These are phyloP conservation scores for Yamadazyma triangularis DNA, from an alignment of 1,139 yeast species.

Conservation along the genomic window DNA sequence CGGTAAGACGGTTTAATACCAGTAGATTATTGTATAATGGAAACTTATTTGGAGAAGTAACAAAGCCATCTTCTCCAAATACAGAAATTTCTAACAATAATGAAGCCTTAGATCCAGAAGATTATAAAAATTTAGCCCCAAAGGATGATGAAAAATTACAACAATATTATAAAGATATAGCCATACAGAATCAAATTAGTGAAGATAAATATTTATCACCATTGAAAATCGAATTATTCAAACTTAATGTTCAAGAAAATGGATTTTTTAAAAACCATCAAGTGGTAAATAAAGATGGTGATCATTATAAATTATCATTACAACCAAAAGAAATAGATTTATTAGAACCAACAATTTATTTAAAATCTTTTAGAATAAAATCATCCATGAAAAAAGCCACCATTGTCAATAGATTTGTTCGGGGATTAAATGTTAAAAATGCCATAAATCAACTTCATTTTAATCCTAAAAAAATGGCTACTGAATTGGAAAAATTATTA, in stretches of 20 bases:
- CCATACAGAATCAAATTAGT: conserved; percentile 22
- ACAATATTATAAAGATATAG: conserved; percentile 28
- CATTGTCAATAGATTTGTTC: conserved; percentile 68
- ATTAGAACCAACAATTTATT: conserved; percentile 79
- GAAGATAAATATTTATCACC: conserved; percentile 54
- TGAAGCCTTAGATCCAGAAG: conserved; percentile 10
- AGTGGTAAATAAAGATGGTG: conserved; percentile 44
- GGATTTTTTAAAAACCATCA: conserved; percentile 76
- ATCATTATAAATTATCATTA: conserved; percentile 52
- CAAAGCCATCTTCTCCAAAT: conserved; percentile 10
- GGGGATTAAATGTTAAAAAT: conserved; percentile 63
- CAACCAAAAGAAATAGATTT: conserved; percentile 65
- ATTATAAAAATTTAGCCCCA: conserved; percentile 17
- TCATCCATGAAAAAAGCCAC: conserved; percentile 88
- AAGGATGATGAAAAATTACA: conserved; percentile 33
- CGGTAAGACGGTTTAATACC: conserved; percentile 10
- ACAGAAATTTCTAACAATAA: conserved; percentile 4
- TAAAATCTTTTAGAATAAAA: conserved; percentile 75
- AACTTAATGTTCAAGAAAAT: conserved; percentile 53
- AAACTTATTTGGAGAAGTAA: conserved; percentile 26
- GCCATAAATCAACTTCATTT: conserved; percentile 95
- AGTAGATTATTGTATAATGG: conserved; percentile 8
- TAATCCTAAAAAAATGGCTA: conserved; percentile 72
- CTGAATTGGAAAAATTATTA: conserved; percentile 73
- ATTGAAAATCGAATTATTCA: conserved; percentile 64